phyloP scores from a whole-genome alignment of 495 filamentous ascomycete genomes.

The Hypomontagnella monticulosa region DNA sequence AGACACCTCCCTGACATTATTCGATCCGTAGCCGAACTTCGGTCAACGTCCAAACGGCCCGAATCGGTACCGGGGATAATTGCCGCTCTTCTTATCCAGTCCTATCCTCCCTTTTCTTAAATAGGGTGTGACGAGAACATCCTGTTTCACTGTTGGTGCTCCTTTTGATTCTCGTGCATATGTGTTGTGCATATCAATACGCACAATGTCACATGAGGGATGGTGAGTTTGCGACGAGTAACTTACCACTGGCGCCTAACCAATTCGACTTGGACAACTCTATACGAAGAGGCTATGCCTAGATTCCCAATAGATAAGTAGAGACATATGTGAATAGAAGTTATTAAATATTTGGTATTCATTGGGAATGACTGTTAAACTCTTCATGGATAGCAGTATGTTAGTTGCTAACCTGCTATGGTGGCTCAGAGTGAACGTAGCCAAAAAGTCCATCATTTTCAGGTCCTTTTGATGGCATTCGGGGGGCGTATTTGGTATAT shows the following conservation, averaged over 20 bases:
- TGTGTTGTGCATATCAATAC: too few species aligned
- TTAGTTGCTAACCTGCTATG: not conserved
- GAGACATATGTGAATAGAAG: too few species aligned
- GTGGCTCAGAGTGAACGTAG: not conserved
- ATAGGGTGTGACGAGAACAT: not conserved
- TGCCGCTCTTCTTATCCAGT: not conserved
- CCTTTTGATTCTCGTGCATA: not conserved
- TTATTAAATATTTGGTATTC: not conserved
- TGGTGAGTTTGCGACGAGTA: too few species aligned
- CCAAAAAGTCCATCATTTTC: constrained; percentile 9
- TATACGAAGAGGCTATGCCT: too few species aligned
- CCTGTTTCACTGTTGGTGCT: constrained; percentile 2
- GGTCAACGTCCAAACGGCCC: constrained; percentile 15
- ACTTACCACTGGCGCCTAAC: too few species aligned
- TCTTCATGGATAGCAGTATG: too few species aligned
- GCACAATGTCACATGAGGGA: too few species aligned
- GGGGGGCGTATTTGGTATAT: constrained; percentile 19
- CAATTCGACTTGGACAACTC: too few species aligned
- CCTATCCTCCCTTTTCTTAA: not conserved
- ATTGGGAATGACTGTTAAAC: not conserved
- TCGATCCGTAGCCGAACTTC: constrained; percentile 24
- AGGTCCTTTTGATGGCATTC: not conserved
- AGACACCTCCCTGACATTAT: not conserved
- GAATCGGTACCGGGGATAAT: constrained; percentile 7
- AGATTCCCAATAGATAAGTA: too few species aligned